Evolutionary conservation across 306 rosid species (phyloP).

Genomic region (Datisca glomerata): DNA sequence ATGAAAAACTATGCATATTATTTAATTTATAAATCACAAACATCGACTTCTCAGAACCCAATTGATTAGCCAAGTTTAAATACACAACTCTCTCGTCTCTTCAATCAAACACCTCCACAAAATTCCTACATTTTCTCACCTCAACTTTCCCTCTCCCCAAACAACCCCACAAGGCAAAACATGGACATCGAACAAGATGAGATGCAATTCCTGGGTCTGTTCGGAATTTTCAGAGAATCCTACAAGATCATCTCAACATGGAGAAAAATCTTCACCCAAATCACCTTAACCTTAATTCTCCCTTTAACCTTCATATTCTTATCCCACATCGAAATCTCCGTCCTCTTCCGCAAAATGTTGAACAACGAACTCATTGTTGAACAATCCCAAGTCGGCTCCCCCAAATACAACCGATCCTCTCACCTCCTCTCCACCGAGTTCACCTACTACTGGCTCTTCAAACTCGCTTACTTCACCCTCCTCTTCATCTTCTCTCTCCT

Average conservation of each 20-base stretch:
- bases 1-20: too few species aligned
- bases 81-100: too few species aligned
- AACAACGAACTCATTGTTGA: constrained; percentile 3
- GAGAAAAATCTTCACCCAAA: constrained; percentile 23
- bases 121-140: background rate
- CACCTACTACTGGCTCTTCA: constrained; percentile 16
- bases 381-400: background rate
- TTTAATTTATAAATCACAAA: too few species aligned
- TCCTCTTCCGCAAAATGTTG: constrained; percentile 11
- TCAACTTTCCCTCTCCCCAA: background rate
- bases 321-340: constrained; percentile 20
- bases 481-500: constrained; percentile 19
- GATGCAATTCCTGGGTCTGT: constrained; percentile 23
- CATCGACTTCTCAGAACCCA: too few species aligned
- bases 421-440: constrained; percentile 10
- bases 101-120: background rate
- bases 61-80: too few species aligned
- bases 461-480: constrained; percentile 16
- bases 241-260: constrained; percentile 17
- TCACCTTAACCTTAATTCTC: constrained; percentile 21
- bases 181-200: constrained; percentile 35
- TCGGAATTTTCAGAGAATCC: constrained; percentile 19
- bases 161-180: background rate
- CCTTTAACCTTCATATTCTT: constrained; percentile 22
- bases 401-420: constrained; percentile 1